Evolutionary conservation across 768 basidiomycete genomes (phyloP).

Genomic region (Leccinum aurantiacum): DNA sequence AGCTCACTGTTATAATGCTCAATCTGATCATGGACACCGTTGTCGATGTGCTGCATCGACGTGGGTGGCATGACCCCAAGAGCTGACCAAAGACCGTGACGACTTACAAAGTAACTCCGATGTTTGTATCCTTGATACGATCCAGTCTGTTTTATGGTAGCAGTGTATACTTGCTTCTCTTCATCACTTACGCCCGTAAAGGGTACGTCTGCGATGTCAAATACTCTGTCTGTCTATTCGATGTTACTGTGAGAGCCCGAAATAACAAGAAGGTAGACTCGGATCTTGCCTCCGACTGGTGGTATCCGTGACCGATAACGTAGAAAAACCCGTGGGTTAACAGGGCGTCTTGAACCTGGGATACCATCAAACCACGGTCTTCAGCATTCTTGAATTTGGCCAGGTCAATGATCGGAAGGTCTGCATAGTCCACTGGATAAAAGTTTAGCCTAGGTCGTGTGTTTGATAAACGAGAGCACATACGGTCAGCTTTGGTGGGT

Average conservation of each 20-base stretch:
- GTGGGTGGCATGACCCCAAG: neutral
- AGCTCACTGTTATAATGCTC: neutral
- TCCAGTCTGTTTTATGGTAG: neutral
- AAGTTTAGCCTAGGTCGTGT: neutral
- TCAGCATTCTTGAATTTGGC: neutral
- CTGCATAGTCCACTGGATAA: neutral
- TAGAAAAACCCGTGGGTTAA: neutral
- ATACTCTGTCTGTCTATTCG: neutral
- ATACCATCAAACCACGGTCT: neutral
- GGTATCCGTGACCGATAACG: neutral
- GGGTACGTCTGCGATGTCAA: neutral
- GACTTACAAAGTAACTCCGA: neutral
- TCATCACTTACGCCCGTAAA: neutral
- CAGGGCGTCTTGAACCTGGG: neutral
- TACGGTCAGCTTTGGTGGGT: neutral
- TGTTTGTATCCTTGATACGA: neutral
- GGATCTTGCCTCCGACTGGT: neutral
- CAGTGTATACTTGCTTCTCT: neutral
- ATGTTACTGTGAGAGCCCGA: neutral
- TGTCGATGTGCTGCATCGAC: neutral
- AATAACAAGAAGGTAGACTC: neutral
- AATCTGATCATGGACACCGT: neutral
- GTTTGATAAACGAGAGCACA: neutral
- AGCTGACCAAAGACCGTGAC: neutral
- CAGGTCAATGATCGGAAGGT: neutral